Percentiles rank a stretch among this genome's conserved stretches.
phyloP scores from a whole-genome alignment of 371 early-diverging fungal species.

The Chytridium lagenaria region DNA sequence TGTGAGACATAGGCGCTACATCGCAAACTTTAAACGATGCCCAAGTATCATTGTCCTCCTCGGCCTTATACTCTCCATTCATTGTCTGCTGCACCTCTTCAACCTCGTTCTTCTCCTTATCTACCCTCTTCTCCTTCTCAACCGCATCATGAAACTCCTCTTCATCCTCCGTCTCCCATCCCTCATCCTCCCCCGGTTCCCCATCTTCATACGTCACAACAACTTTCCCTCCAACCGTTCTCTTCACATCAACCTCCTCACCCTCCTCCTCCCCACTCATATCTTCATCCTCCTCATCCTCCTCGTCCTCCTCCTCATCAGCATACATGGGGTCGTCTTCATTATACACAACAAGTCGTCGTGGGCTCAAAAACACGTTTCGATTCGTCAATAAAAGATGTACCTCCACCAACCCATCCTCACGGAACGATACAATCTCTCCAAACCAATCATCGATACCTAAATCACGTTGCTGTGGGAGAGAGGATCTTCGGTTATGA shows the following conservation, averaged over 20 bases:
- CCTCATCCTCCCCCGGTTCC: slow-evolving; percentile 33
- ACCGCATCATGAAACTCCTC: not conserved
- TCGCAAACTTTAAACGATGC: slow-evolving; percentile 28
- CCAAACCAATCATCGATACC: slow-evolving; percentile 49
- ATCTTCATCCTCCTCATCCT: slow-evolving; percentile 28
- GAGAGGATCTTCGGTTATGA: slow-evolving; percentile 18
- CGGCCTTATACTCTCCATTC: not conserved
- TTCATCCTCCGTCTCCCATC: slow-evolving; percentile 30
- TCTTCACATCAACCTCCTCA: slow-evolving; percentile 15
- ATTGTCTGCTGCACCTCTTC: not conserved
- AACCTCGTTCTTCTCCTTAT: slow-evolving; percentile 3
- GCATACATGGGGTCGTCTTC: slow-evolving; percentile 35
- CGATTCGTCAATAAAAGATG: slow-evolving; percentile 49
- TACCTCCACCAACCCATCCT: slow-evolving; percentile 46
- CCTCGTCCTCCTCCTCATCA: slow-evolving; percentile 54
- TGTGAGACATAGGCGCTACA: slow-evolving; percentile 25
- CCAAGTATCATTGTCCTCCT: slow-evolving; percentile 17
- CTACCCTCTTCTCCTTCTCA: slow-evolving; percentile 27
- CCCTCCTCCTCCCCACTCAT: slow-evolving; percentile 17
- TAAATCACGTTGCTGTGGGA: not conserved
- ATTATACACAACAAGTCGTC: slow-evolving; percentile 46
- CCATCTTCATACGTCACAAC: slow-evolving; percentile 50
- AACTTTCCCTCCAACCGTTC: slow-evolving; percentile 17
- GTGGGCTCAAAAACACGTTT: slow-evolving; percentile 42
- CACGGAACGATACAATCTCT: slow-evolving; percentile 47